Base-by-base conservation (phyloP, 192 early-diverging fungal genomes). In the Coemansia sp. region DNA sequence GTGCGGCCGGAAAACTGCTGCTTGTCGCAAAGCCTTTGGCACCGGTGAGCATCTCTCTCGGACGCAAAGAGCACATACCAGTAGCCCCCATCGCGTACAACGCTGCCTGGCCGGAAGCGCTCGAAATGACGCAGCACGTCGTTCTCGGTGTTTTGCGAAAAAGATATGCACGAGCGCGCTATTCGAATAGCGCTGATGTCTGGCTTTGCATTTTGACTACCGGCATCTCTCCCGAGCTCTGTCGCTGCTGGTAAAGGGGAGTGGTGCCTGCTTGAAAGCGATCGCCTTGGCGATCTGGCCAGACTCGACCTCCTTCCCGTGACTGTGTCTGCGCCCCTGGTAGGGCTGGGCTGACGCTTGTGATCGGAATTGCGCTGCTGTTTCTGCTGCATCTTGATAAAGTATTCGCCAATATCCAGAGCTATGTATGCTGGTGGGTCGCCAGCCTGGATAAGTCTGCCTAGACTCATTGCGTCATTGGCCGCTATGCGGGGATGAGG, bases 61-160 rank as follows among this genome's bases (percentile, higher is more conserved):
- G 74, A 70, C 2, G 58, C 45, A 59, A 84, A 84, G 22, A 74
- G 42, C n/a, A 84, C 66, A 48, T 74, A 74, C 83, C 83, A 84
- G 51, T 81, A 75, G 2, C 68, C 75, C 2, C 64, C 66, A 64
- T 77, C 72, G 8, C 70, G 67, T 5, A 61, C 66, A 8, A 75
- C 66, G 3, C 69, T 48, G 2, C 33, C 64, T 5, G 83, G 83
- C 12, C 75, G 52, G 54, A 72, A 81, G 17, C 74, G 71, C 66
- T 73, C 71, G 63, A 84, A 81, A 34, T 68, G 56, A 22, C 48
- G 61, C 61, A 63, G 18, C 11, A 84, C 72, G 17, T 63, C 52
- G n/a, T 38, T 58, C 30, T 74, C 75, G 12, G 64, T 66, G 45
- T 69, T 72, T 17, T 55, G 68, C 4, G 77, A 75, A 63, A 81